Evolutionary conservation across 2,329 filamentous ascomycete species (phyloP).

Genomic region (Fusarium keratoplasticum): DNA sequence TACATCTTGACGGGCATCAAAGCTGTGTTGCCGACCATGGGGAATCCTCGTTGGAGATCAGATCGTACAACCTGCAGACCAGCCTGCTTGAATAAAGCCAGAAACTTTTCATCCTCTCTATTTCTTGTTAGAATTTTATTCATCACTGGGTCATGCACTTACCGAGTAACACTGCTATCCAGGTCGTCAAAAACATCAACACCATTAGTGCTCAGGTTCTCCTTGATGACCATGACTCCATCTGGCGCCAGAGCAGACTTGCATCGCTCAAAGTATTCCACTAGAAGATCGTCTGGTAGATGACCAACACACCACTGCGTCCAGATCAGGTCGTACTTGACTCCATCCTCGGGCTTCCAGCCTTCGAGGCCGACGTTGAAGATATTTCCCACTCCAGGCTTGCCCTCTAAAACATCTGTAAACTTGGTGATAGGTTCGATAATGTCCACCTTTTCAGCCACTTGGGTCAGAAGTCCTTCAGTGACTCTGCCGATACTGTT

Average conservation of each 20-base stretch:
- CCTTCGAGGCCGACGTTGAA: slow-evolving; percentile 80
- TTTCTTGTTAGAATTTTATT: not conserved
- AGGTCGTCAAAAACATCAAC: slow-evolving; percentile 79
- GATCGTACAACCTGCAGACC: slow-evolving; percentile 75
- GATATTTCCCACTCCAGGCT: slow-evolving; percentile 70
- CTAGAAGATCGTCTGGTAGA: slow-evolving; percentile 78
- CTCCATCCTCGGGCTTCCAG: slow-evolving; percentile 65
- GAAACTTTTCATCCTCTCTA: slow-evolving; percentile 79
- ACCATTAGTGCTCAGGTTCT: slow-evolving; percentile 74
- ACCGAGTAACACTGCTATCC: slow-evolving; percentile 83
- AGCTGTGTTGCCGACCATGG: slow-evolving; percentile 53
- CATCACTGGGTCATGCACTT: slow-evolving; percentile 10
- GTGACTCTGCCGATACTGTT: slow-evolving; percentile 84
- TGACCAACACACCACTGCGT: slow-evolving; percentile 92
- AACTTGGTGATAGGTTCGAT: slow-evolving; percentile 90
- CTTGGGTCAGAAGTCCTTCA: slow-evolving; percentile 76
- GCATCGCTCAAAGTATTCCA: slow-evolving; percentile 74
- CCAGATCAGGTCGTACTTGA: slow-evolving; percentile 84
- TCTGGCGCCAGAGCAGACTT: slow-evolving; percentile 52
- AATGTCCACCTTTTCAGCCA: slow-evolving; percentile 80
- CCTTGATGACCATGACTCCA: slow-evolving; percentile 58
- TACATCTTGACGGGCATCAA: slow-evolving; percentile 83
- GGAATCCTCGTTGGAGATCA: slow-evolving; percentile 79
- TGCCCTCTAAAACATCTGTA: slow-evolving; percentile 69
- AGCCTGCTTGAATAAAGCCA: slow-evolving; percentile 74